phyloP scores from a whole-genome alignment of 371 early-diverging fungal genomes.

The Mucor velutinosus region DNA sequence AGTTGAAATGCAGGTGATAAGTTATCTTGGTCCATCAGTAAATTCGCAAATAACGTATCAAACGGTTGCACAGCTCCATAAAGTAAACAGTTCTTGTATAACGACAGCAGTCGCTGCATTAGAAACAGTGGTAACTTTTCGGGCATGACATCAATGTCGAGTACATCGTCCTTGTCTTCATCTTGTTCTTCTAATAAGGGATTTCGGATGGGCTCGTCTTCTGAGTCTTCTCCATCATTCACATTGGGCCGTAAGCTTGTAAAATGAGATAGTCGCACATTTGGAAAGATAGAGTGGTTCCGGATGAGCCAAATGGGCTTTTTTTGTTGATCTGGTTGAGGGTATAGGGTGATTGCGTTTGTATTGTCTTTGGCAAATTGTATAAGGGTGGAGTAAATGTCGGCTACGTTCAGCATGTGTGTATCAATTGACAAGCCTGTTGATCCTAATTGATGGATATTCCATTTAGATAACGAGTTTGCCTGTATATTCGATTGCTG shows the following conservation, averaged over 20 bases:
- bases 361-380: conserved; percentile 48
- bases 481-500: conserved; percentile 16
- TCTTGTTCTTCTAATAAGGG: conserved; percentile 10
- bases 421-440: conserved; percentile 46
- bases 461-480: conserved; percentile 25
- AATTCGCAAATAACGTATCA: conserved; percentile 22
- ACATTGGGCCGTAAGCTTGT: conserved; percentile 37
- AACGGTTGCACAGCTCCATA: conserved; percentile 45
- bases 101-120: conserved; percentile 20
- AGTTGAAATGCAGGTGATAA: conserved; percentile 30
- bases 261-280: conserved; percentile 45
- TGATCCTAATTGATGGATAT: conserved; percentile 17
- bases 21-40: conserved; percentile 13
- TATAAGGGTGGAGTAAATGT: conserved; percentile 39
- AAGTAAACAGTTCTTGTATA: conserved; percentile 44
- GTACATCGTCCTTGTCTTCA: neutral
- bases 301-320: conserved; percentile 37
- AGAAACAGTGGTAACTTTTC: conserved; percentile 7
- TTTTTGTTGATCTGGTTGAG: conserved; percentile 10
- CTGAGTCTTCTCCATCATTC: conserved; percentile 10
- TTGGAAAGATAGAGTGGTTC: conserved; percentile 43
- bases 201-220: conserved; percentile 3
- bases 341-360: conserved; percentile 16
- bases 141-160: neutral
- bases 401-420: conserved; percentile 40